phyloP scores from a whole-genome alignment of 2,329 filamentous ascomycete genomes.

The Trichoderma lentiforme region DNA sequence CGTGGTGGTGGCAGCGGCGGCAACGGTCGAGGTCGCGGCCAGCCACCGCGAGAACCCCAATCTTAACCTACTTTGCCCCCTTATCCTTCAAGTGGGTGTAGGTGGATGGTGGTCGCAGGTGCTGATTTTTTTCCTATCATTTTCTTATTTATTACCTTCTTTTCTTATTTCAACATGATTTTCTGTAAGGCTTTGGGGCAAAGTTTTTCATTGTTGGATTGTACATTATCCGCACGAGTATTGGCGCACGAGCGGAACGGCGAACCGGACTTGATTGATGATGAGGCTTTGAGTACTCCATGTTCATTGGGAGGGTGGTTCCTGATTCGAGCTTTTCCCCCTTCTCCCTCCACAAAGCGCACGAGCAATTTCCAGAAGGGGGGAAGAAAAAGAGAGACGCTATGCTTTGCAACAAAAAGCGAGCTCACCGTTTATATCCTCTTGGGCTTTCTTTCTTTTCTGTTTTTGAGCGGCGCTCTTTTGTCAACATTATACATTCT shows the following conservation, averaged over 20 bases:
- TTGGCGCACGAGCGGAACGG: constrained; percentile 37
- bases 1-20: constrained; percentile 33
- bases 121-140: constrained; percentile 14
- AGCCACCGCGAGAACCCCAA: constrained; percentile 33
- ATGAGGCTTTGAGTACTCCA: constrained; percentile 28
- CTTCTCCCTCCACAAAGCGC: constrained; percentile 17
- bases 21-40: constrained; percentile 36
- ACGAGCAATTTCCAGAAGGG: constrained; percentile 21
- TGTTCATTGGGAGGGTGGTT: constrained; percentile 19
- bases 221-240: constrained; percentile 41
- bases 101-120: constrained; percentile 25
- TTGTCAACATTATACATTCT: constrained; percentile 30
- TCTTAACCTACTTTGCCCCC: constrained; percentile 28
- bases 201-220: constrained; percentile 37
- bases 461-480: constrained; percentile 21
- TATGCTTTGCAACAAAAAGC: constrained; percentile 16
- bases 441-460: constrained; percentile 20
- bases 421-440: constrained; percentile 22
- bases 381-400: constrained; percentile 8
- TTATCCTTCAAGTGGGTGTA: constrained; percentile 22
- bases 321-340: constrained; percentile 6
- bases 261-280: constrained; percentile 33
- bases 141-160: constrained; percentile 5
- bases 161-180: constrained; percentile 28
- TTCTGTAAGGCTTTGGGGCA: constrained; percentile 29